phyloP scores from a whole-genome alignment of 2,329 filamentous ascomycete genomes.

The Neofusicoccum ribis region DNA sequence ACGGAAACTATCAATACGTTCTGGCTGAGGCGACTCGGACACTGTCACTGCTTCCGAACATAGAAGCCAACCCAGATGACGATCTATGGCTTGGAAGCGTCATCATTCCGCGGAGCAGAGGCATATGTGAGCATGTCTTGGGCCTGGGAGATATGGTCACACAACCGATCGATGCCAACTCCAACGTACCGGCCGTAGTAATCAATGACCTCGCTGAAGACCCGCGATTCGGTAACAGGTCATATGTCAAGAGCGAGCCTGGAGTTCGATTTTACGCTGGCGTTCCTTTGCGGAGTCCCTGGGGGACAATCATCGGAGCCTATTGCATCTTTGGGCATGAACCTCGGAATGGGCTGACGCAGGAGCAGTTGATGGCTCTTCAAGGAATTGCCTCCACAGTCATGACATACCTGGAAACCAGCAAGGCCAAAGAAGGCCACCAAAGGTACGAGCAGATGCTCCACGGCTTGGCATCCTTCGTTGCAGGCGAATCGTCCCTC shows the following conservation, averaged over 20 bases:
- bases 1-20: conserved; percentile 38
- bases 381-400: conserved; percentile 32
- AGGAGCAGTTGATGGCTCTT: conserved; percentile 29
- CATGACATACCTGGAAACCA: conserved; percentile 28
- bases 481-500: conserved; percentile 23
- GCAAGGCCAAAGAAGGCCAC: conserved; percentile 23
- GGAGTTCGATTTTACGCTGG: conserved; percentile 34
- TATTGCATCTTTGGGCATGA: conserved; percentile 29
- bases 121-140: conserved; percentile 30
- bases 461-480: conserved; percentile 34
- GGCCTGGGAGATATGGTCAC: not conserved
- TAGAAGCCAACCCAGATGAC: conserved; percentile 30
- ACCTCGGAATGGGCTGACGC: conserved; percentile 25
- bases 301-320: conserved; percentile 29
- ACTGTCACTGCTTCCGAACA: conserved; percentile 30
- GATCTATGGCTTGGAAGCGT: conserved; percentile 35
- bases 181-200: conserved; percentile 1
- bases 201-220: conserved; percentile 13
- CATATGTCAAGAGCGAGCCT: not conserved
- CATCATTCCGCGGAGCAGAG: conserved; percentile 34
- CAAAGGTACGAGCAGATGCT: conserved; percentile 33
- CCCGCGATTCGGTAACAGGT: not conserved
- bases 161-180: not conserved
- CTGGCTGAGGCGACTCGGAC: conserved; percentile 38
- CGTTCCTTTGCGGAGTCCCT: conserved; percentile 28